Evolutionary conservation across 1,284 basidiomycete species (phyloP).

Genomic region (Coniophora puteana): DNA sequence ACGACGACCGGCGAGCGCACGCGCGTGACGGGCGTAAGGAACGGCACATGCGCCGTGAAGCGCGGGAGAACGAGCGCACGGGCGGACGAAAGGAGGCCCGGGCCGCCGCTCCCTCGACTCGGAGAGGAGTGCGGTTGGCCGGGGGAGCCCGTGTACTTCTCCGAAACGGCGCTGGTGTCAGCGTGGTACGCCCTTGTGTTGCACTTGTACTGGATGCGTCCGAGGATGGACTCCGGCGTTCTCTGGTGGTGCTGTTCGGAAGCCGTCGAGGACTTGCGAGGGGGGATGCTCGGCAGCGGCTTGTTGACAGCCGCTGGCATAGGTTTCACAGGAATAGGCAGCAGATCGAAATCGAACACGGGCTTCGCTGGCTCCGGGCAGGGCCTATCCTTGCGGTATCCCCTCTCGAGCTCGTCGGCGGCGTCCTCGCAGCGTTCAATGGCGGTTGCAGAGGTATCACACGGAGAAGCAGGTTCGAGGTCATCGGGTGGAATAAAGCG

Average conservation of each 20-base stretch:
- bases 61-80: constrained; percentile 36
- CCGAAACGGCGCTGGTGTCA: not conserved
- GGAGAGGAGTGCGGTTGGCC: not conserved
- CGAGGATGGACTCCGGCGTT: constrained; percentile 10
- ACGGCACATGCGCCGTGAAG: constrained; percentile 58
- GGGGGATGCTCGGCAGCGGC: no score
- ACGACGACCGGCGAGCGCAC: constrained; percentile 67
- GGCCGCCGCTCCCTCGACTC: not conserved
- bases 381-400: no score
- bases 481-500: no score
- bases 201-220: constrained; percentile 27
- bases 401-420: no score
- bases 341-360: constrained; percentile 25
- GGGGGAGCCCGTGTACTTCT: constrained; percentile 3
- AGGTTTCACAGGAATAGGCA: no score
- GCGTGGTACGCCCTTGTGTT: constrained; percentile 10
- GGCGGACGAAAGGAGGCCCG: not conserved
- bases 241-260: no score
- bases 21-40: constrained; percentile 62
- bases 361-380: no score
- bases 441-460: no score
- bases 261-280: no score
- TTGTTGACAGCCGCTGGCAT: no score
- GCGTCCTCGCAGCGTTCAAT: no score
- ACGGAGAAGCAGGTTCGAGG: no score